phyloP scores from a whole-genome alignment of 1,139 yeast genomes.

The Suhomyces choctaworum region DNA sequence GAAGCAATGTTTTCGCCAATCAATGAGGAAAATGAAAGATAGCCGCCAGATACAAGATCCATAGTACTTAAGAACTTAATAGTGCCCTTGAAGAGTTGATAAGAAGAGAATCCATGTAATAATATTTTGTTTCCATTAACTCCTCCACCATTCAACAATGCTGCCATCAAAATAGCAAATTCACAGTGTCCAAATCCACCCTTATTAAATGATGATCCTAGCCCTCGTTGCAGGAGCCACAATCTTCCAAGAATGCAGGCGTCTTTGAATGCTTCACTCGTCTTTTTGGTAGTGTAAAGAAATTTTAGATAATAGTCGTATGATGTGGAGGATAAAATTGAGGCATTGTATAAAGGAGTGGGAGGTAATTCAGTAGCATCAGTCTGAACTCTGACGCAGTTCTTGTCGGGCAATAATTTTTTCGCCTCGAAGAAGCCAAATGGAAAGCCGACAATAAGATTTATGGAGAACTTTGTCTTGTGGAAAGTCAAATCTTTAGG shows the following conservation, averaged over 20 bases:
- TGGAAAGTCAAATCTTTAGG: constrained; percentile 54
- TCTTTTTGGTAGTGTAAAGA: constrained; percentile 71
- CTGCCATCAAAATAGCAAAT: constrained; percentile 78
- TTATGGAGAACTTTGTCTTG: constrained; percentile 70
- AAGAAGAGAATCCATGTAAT: constrained; percentile 84
- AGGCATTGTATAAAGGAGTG: constrained; percentile 83
- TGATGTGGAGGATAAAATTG: constrained; percentile 68
- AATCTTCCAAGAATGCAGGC: constrained; percentile 85
- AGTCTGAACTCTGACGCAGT: constrained; percentile 70
- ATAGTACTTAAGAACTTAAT: constrained; percentile 77
- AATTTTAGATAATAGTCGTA: constrained; percentile 71
- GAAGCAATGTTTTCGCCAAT: constrained; percentile 49
- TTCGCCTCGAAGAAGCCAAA: constrained; percentile 68
- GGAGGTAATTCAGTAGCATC: constrained; percentile 57
- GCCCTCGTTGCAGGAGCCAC: constrained; percentile 88
- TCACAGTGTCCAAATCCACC: constrained; percentile 95
- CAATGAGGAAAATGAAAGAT: constrained; percentile 64
- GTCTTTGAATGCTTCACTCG: constrained; percentile 82
- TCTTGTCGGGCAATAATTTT: constrained; percentile 75
- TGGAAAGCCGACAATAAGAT: constrained; percentile 73
- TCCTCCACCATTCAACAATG: constrained; percentile 84
- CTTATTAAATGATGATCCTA: constrained; percentile 57
- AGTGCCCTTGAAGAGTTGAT: constrained; percentile 88
- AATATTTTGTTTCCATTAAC: constrained; percentile 70
- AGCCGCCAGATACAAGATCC: constrained; percentile 63